phyloP scores from a whole-genome alignment of 169 alveolate genomes.

The Cyclospora cayetanensis region DNA sequence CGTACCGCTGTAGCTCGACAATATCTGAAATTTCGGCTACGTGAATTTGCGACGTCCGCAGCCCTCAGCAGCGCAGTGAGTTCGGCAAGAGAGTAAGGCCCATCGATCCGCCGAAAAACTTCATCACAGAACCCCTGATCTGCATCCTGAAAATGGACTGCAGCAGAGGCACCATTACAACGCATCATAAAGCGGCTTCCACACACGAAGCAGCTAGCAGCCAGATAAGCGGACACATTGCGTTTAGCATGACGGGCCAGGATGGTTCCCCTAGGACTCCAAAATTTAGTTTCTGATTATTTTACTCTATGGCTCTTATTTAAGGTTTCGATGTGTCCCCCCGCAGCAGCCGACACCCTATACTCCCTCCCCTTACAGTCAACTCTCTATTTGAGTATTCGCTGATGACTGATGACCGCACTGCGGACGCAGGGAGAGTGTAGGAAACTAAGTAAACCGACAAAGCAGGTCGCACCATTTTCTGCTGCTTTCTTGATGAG shows the following conservation, averaged over 20 bases:
- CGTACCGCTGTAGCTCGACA: conserved; percentile 62
- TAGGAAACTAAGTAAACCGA: no score
- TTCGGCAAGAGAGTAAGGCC: conserved; percentile 36
- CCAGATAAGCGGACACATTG: no score
- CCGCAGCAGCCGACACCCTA: not conserved
- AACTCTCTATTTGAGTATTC: not conserved
- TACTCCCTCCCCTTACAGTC: not conserved
- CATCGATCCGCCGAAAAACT: conserved; percentile 44
- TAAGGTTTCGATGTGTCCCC: not conserved
- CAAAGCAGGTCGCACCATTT: not conserved
- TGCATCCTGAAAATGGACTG: conserved; percentile 51
- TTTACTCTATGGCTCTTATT: not conserved
- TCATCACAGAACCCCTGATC: conserved; percentile 65
- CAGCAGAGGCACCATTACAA: not conserved
- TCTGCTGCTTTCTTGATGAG: conserved; percentile 4
- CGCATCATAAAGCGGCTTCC: not conserved
- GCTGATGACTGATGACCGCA: not conserved
- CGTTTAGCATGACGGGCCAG: not conserved
- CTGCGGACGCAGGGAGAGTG: no score
- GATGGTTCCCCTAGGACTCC: not conserved
- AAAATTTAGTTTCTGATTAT: not conserved
- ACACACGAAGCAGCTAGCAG: not conserved
- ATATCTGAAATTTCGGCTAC: conserved; percentile 49
- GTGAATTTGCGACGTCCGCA: conserved; percentile 48
- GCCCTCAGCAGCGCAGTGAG: conserved; percentile 56